Evolutionary conservation across 768 basidiomycete species (phyloP), one percentile per base, ranked within the genome.

Genomic region (Naganishia kalamii): DNA sequence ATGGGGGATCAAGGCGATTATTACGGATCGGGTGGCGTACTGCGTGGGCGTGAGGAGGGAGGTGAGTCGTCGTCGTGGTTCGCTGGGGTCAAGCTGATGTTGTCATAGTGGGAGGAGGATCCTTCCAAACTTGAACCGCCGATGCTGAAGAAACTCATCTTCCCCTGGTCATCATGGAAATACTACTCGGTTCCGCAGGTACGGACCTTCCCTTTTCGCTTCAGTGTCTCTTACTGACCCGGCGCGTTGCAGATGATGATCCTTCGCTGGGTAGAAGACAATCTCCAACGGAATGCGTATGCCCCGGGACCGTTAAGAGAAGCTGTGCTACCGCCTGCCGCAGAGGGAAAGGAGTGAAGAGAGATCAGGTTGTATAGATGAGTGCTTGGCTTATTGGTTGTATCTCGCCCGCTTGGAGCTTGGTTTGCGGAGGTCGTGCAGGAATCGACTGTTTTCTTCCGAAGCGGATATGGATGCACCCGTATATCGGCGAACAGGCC

Each of bases 1-100:
- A 7, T 77, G 77, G 77, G 79, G 75, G 1, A 65, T 80, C 60
- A 73, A 75, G 49, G 75, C 72, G 12, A 69, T 79, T 13, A 65
- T 80, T 33, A 80, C 79, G 11, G 79, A 80, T 68, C 35, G 69
- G 1, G 75, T 78, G 2, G 71, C 65, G 13, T 69, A 63, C 10
- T 75, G 73, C 46, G 71, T 74, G 1, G 60, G 65, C 23, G 50
- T 76, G 10, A 70, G 76, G 63, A 66, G 74, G 23, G 75, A 77
- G 67, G 72, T 71, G 65, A 69, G 70, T 35, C 47, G 23, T 15
- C 17, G 11, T 51, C 19, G n/a, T 4, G 11, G 11, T 15, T 21
- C 29, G 19, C 32, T 43, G 60, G 17, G 8, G 6, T 11, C 40
- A 19, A 54, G 35, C 52, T 21, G 27, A n/a, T 35, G 15, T 6